A percentile compares a stretch with the other conserved stretches of the same genome.
Conservation (phyloP, 202 grass and related monocot species). For the Alloteropsis angusta region DNA sequence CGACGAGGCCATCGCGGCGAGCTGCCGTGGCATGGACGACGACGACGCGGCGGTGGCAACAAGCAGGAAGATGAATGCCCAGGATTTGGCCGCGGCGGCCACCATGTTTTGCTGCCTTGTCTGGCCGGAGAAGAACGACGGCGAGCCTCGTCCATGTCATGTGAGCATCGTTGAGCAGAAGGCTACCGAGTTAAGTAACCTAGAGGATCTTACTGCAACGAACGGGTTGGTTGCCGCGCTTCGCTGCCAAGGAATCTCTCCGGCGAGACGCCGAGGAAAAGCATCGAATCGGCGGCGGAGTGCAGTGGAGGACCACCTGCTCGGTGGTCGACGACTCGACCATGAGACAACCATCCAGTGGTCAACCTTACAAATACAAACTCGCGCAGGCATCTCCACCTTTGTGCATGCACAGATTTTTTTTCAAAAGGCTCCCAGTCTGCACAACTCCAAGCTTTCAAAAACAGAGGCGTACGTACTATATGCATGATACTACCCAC, state of each 20-base stretch:
- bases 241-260: neutral
- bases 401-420: neutral
- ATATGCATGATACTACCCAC: neutral
- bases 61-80: neutral
- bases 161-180: neutral
- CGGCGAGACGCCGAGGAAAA: neutral
- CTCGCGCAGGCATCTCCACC: too few relatives aligned
- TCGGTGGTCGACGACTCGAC: neutral
- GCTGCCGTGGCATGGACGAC: neutral
- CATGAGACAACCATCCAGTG: neutral
- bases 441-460: neutral
- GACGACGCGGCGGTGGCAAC: neutral
- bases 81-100: neutral
- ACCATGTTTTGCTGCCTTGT: neutral
- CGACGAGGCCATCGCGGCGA: neutral
- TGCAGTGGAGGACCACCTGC: neutral
- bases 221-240: neutral
- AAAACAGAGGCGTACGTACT: neutral
- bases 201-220: neutral
- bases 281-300: neutral
- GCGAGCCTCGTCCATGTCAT: neutral
- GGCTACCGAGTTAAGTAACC: neutral
- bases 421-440: neutral
- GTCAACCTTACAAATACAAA: neutral
- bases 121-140: neutral